Evolutionary conservation across 1,284 basidiomycete genomes (phyloP), one percentile per base, ranked within the genome.

Genomic region (Microbotryum intermedium): DNA sequence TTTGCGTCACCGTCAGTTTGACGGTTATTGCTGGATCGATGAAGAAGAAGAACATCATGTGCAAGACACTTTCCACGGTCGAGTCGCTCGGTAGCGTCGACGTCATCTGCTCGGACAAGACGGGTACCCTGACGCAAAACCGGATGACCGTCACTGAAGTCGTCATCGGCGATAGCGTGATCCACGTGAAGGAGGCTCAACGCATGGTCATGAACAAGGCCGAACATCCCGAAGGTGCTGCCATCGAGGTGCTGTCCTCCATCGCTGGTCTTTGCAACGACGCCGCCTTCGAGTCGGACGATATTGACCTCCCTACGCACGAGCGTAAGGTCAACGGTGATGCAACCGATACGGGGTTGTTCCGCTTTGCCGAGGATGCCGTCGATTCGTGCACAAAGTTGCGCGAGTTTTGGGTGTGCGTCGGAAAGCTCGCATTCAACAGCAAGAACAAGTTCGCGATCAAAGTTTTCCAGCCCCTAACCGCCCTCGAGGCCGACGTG

Each of bases 191-290:
- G 20, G 58, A 59, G 2, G 59, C 58, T 7, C 58, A 72, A 0
- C 34, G 34, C 34, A 39, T 39, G 34, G 34, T 39, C 34, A 39
- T 39, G 34, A 39, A 39, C 34, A 39, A 39, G 34, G 34, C 34
- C 34, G 34, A 39, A 39, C 34, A 39, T 39, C 34, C 34, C 16
- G 16, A 39, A 39, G 34, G 34, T 39, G 34, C 34, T 39, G 34
- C 34, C 11, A 16, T 39, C 78, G 6, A 70, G 72, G 25, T 77
- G 28, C 60, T 81, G 1, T 79, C 80, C 44, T 74, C 77, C 56
- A 70, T 82, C 39, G 76, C 80, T 34, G 79, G 80, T 20, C 74
- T 85, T 7, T 85, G 84, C 74, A 86, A 85, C 59, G 81, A 79
- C 8, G 84, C 84, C 0, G 76, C 75, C 34, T 85, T 85, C 57